phyloP scores from a whole-genome alignment of 768 basidiomycete genomes.

The Sarcodon aspratus region DNA sequence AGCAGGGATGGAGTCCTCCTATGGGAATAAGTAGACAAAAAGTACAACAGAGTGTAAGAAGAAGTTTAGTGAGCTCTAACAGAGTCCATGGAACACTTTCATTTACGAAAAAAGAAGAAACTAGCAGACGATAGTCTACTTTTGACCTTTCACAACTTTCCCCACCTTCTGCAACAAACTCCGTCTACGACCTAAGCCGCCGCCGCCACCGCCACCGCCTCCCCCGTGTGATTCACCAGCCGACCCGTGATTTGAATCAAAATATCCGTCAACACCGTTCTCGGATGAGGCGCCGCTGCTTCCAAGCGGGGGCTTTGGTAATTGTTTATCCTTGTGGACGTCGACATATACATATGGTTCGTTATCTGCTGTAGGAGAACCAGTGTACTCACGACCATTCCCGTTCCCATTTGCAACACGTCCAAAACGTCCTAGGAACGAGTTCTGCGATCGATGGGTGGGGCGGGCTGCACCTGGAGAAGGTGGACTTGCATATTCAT shows the following conservation, averaged over 20 bases:
- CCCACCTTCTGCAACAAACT: slow-evolving; percentile 76
- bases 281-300: slow-evolving; percentile 14
- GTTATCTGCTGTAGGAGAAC: slow-evolving; percentile 19
- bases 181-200: slow-evolving; percentile 55
- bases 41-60: slow-evolving; percentile 2
- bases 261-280: slow-evolving; percentile 30
- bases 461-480: slow-evolving; percentile 26
- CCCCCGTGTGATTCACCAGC: slow-evolving; percentile 3
- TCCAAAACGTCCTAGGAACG: slow-evolving; percentile 65
- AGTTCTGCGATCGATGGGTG: slow-evolving; percentile 65
- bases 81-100: slow-evolving; percentile 4
- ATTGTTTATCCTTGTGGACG: slow-evolving; percentile 42
- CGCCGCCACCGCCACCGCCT: slow-evolving; percentile 22
- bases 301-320: slow-evolving; percentile 30
- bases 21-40: background rate
- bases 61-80: background rate
- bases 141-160: slow-evolving; percentile 52
- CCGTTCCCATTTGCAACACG: slow-evolving; percentile 21
- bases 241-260: slow-evolving; percentile 26
- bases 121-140: slow-evolving; percentile 15
- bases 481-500: slow-evolving; percentile 12
- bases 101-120: slow-evolving; percentile 1
- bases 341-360: slow-evolving; percentile 67
- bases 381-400: slow-evolving; percentile 24
- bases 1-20: background rate